Evolutionary conservation across 2,329 filamentous ascomycete species (phyloP).

Genomic region (Nemania serpens): DNA sequence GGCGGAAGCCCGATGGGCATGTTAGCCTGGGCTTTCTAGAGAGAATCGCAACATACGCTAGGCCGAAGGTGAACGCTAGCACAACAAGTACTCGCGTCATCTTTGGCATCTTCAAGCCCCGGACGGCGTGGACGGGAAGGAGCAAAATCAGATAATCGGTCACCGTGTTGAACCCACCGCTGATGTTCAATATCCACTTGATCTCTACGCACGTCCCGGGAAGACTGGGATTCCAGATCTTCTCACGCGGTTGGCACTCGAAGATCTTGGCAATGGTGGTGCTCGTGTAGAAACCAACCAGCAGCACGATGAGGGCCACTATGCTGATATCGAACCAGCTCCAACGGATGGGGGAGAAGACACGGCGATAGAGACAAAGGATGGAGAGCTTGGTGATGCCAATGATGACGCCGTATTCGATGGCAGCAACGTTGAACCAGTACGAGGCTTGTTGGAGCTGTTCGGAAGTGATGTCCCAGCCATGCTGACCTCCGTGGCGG

Average conservation of each 20-base stretch:
- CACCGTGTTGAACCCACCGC: conserved; percentile 30
- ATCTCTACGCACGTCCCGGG: conserved; percentile 27
- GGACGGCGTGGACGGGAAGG: conserved; percentile 30
- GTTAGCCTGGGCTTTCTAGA: not conserved
- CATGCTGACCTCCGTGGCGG: conserved; percentile 27
- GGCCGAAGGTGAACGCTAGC: conserved; percentile 29
- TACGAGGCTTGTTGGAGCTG: conserved; percentile 22
- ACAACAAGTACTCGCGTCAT: conserved; percentile 23
- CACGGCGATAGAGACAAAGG: conserved; percentile 31
- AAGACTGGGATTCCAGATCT: conserved; percentile 24
- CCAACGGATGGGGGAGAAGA: conserved; percentile 30
- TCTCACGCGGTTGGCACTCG: conserved; percentile 26
- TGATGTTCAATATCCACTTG: conserved; percentile 21
- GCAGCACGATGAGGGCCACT: conserved; percentile 21
- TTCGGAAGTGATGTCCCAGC: conserved; percentile 26
- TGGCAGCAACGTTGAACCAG: conserved; percentile 31
- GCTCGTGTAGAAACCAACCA: conserved; percentile 23
- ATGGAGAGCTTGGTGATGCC: conserved; percentile 30
- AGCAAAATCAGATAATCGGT: conserved; percentile 31
- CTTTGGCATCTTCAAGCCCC: conserved; percentile 25
- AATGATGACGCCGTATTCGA: conserved; percentile 29
- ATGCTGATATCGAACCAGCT: conserved; percentile 29
- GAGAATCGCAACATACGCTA: conserved; percentile 3
- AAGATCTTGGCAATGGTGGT: conserved; percentile 30
- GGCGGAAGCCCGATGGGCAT: no score